Conservation (phyloP, 2,329 filamentous ascomycete species). For the Penicillium hesseltinei region DNA sequence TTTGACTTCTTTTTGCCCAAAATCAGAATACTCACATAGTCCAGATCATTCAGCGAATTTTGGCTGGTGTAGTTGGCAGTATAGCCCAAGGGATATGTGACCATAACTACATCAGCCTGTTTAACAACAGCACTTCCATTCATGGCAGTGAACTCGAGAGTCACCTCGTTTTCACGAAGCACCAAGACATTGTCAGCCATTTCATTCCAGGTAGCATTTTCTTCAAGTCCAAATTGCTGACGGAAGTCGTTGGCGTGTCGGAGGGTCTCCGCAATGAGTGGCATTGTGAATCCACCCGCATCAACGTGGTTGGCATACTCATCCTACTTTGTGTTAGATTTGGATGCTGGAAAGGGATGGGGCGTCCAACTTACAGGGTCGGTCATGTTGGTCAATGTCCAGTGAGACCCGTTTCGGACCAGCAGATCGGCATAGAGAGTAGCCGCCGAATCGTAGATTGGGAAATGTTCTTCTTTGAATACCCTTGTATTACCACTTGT, state of each 20-base stretch:
- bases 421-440: constrained; percentile 61
- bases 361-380: constrained; percentile 58
- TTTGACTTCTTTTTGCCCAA: not conserved
- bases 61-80: constrained; percentile 52
- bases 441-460: constrained; percentile 64
- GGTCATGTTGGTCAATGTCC: constrained; percentile 63
- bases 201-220: constrained; percentile 59
- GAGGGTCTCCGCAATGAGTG: constrained; percentile 57
- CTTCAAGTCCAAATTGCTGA: constrained; percentile 52
- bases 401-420: constrained; percentile 57
- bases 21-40: constrained; percentile 51
- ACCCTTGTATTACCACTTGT: constrained; percentile 58
- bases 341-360: not conserved
- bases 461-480: constrained; percentile 57
- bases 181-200: constrained; percentile 58
- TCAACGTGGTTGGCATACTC: constrained; percentile 68
- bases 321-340: constrained; percentile 41
- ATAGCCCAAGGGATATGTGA: constrained; percentile 64
- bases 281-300: constrained; percentile 68
- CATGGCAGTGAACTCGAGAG: constrained; percentile 64
- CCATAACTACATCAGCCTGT: constrained; percentile 68
- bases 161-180: constrained; percentile 59
- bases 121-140: constrained; percentile 66
- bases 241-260: constrained; percentile 59
- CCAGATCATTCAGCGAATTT: constrained; percentile 56